phyloP scores from a whole-genome alignment of 1,284 basidiomycete species.

The Rhodotorula sp. region DNA sequence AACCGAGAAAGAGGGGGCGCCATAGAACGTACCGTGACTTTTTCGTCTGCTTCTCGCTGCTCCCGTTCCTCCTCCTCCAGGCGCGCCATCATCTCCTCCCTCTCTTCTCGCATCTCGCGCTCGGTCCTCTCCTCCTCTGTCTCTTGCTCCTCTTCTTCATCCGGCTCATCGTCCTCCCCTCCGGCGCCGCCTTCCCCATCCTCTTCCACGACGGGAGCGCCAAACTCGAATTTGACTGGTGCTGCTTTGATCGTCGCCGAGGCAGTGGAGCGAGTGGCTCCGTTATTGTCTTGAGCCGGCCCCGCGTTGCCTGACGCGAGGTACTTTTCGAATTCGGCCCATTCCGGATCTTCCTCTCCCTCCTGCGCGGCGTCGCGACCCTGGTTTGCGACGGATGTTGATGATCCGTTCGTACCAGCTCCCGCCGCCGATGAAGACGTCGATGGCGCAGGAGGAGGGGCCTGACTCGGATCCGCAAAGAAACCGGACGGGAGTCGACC shows the following conservation, averaged over 20 bases:
- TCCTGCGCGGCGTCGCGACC: not conserved
- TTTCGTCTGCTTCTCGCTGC: conserved; percentile 39
- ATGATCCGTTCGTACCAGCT: not conserved
- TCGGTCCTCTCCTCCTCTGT: conserved; percentile 36
- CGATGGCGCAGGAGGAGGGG: conserved; percentile 50
- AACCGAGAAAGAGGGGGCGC: not conserved
- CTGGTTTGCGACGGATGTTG: not conserved
- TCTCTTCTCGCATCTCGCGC: conserved; percentile 31
- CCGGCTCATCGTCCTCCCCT: not conserved
- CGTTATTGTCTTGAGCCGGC: not conserved
- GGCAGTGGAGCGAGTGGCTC: conserved; percentile 1
- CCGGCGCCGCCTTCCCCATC: conserved; percentile 17
- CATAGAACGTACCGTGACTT: conserved; percentile 29
- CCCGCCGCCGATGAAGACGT: conserved; percentile 41
- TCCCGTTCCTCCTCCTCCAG: conserved; percentile 39
- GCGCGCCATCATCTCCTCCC: conserved; percentile 39
- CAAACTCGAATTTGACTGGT: conserved; percentile 40
- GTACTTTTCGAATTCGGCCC: conserved; percentile 30
- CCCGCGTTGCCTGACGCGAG: conserved; percentile 5
- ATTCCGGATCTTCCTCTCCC: conserved; percentile 32
- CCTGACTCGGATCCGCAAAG: conserved; percentile 69
- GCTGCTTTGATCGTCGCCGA: conserved; percentile 33
- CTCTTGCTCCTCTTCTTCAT: conserved; percentile 25
- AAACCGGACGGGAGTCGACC: conserved; percentile 65
- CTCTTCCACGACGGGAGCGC: conserved; percentile 31